Evolutionary conservation across 495 filamentous ascomycete species (phyloP).

Genomic region (Penicillium riverlandense): DNA sequence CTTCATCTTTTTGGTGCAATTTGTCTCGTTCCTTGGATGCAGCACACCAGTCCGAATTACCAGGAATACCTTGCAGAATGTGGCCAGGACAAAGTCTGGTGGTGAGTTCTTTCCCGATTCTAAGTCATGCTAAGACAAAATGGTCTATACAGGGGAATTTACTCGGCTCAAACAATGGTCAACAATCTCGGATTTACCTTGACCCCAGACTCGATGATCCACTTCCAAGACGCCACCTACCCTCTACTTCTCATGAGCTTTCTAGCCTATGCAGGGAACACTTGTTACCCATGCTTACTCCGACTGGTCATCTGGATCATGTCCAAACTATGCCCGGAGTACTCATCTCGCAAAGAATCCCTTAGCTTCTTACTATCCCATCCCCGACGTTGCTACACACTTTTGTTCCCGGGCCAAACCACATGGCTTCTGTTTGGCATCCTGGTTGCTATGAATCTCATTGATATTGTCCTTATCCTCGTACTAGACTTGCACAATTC

Average conservation of each 20-base stretch:
- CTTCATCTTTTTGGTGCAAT: slow-evolving; percentile 59
- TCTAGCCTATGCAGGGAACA: slow-evolving; percentile 77
- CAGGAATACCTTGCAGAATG: slow-evolving; percentile 45
- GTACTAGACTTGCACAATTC: slow-evolving; percentile 45
- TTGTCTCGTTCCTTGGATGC: slow-evolving; percentile 63
- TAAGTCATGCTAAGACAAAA: too few species aligned
- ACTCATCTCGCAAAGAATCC: slow-evolving; percentile 21
- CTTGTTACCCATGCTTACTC: slow-evolving; percentile 73
- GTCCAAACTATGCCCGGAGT: slow-evolving; percentile 42
- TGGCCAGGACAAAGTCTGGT: slow-evolving; percentile 60
- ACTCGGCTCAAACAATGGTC: slow-evolving; percentile 26
- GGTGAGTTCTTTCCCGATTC: slow-evolving; percentile 34
- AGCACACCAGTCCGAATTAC: slow-evolving; percentile 44
- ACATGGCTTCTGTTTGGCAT: slow-evolving; percentile 61
- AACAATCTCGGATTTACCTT: slow-evolving; percentile 59
- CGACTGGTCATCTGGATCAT: slow-evolving; percentile 70
- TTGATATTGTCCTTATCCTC: slow-evolving; percentile 54
- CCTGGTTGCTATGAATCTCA: slow-evolving; percentile 45
- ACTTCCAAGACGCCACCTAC: slow-evolving; percentile 61
- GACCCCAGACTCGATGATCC: slow-evolving; percentile 78
- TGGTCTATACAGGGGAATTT: slow-evolving; percentile 18
- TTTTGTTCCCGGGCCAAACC: slow-evolving; percentile 51
- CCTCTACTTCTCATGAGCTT: slow-evolving; percentile 63
- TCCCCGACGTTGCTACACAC: slow-evolving; percentile 55
- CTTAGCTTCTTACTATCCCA: slow-evolving; percentile 52